Conservation (phyloP, 73 alveolate genomes). For the Tetrahymena borealis region DNA sequence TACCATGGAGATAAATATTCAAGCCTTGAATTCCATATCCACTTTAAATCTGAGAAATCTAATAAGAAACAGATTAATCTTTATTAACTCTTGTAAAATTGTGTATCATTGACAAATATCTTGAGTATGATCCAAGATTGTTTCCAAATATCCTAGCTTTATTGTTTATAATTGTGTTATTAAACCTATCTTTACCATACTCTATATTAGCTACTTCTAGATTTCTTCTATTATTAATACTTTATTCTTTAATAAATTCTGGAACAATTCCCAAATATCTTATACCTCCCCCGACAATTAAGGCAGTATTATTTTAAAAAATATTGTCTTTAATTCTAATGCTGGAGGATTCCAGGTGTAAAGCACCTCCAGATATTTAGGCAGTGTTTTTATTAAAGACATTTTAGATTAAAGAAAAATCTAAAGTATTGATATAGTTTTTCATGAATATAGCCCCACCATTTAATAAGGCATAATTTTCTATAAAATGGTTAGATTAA, state of each 20-base stretch:
- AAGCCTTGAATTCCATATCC: not conserved
- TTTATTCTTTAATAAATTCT: not conserved
- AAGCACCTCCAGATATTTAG: not conserved
- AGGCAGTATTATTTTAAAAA: not conserved
- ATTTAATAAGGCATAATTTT: not conserved
- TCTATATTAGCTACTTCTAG: not conserved
- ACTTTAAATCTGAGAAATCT: not conserved
- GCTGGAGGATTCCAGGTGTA: not conserved
- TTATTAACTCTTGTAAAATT: not conserved
- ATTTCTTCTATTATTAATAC: not conserved
- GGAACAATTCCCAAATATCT: not conserved
- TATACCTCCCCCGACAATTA: not conserved
- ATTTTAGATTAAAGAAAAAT: not conserved
- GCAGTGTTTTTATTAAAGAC: not conserved
- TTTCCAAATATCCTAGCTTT: not conserved
- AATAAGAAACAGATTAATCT: not conserved
- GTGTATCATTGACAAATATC: not conserved
- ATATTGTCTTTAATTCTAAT: not conserved
- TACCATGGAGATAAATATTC: not conserved
- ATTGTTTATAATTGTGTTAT: not conserved
- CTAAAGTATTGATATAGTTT: not conserved
- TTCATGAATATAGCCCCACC: not conserved
- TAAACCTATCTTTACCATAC: not conserved
- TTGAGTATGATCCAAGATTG: not conserved
- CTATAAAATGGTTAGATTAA: not conserved